Evolutionary conservation across 2,329 filamentous ascomycete genomes (phyloP), one percentile per base, ranked within the genome.

Genomic region (Microsporum ferrugineum): DNA sequence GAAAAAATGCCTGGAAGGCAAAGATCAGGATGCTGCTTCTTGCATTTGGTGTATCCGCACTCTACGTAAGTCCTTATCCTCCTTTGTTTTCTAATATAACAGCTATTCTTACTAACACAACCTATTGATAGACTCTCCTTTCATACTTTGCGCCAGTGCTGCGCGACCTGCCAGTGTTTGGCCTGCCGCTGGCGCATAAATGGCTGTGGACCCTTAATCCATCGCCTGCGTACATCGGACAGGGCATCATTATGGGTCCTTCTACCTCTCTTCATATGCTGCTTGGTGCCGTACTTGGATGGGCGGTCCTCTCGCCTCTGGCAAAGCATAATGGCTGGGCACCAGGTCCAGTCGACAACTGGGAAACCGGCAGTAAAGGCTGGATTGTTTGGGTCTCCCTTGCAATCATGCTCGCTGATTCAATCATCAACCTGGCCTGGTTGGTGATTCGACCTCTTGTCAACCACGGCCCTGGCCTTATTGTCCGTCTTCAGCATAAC

Each of bases 351-450:
- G 89, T 96, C 0, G 81, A 84, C 60, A 88, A 95, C 71, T 99
- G 94, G 94, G 88, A 92, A 62, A 84, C 81, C 14, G 94, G 94
- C 7, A 96, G 90, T 71, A 96, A 97, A 75, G 94, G 92, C 43
- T 99, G 94, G 94, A 97, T 99, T 63, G 89, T 99, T 0, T 99
- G 94, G 94, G 81, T 95, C 1, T 96, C 90, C 38, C 78, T 99
- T 34, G 89, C 94, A 2, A 96, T 99, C 66, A 99, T 99, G 94
- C 80, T 99, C 31, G 89, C 89, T 27, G 94, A 99, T 73, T 90
- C 92, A 0, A 80, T 99, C 2, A 83, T 97, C 64, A 96, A 88
- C 68, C 82, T 99, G 7, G 84, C 88, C 1, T 91, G 91, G 79
- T 81, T 96, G 45, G 78, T 88, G 0, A 65, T 88, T 1, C 83